Evolutionary conservation across 345 rosid genomes (phyloP), one percentile per base, ranked within the genome.

Genomic region (Turnera subulata): DNA sequence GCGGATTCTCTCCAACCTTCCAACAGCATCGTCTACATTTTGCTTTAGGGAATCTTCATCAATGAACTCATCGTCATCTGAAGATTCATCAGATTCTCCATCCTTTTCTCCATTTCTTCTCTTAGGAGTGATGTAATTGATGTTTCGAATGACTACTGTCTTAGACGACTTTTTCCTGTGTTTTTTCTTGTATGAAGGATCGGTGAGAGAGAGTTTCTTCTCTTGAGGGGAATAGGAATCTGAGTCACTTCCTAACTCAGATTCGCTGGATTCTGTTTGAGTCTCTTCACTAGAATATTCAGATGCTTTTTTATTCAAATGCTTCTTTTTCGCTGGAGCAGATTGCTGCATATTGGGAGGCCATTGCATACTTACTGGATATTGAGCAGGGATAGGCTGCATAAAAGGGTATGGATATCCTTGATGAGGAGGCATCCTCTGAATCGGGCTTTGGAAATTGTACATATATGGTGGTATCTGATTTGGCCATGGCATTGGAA

Each of bases 111-210:
- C 80, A 23, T 75, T 82, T 69, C 84, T 81, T 74, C 78, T 83
- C 70, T 83, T 80, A 1, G 97, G 88, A 0, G 97, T 80, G 62
- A 86, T 86, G 80, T 86, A 90, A 73, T 90, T 86, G 35, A 90
- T 90, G 54, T 90, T 90, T 8, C 88, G 86, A 63, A 90, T 90
- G 50, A 90, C 86, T 1, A 86, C 91, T 5, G 84, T 90, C 56
- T 78, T 80, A 15, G 95, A 84, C 23, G 76, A 71, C 60, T 78
- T 81, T 77, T 80, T 84, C 76, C 69, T 75, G 58, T 74, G 70
- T 37, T 80, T 82, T 65, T 70, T 80, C 76, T 63, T 62, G 53
- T 66, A 55, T 39, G 69, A 37, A 33, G 63, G 65, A 59, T 73
- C 78, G 0, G 50, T 26, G 29, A 69, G 71, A 58, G 89, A 82